Base-by-base conservation (phyloP, 106 monocot species). In the Vanilla planifolia region DNA sequence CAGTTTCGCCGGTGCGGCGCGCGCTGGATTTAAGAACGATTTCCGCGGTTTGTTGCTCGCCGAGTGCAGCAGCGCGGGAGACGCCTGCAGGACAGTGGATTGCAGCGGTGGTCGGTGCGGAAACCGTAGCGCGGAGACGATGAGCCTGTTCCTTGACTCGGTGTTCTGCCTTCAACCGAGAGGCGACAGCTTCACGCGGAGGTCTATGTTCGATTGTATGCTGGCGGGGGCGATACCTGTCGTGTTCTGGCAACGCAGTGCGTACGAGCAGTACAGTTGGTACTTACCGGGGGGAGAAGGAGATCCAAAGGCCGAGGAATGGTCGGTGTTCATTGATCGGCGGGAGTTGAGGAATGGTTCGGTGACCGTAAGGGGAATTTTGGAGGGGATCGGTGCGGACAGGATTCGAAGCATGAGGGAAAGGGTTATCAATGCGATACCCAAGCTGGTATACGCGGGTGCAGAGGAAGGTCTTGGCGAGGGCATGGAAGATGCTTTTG, bases 191-290 rank as follows among this genome's bases (percentile, higher is more conserved):
- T 82, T 63, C 72, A 91, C 95, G 27, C 52, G 95, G 59, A 59
- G 95, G 45, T 96, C 95, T 5, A 69, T 86, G 69, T 96, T 96
- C 65, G 95, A 96, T 41, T 91, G 95, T 78, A 87, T 96, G 77
- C 48, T 96, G 23, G 95, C 95, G 21, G 95, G 95, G 22, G 80
- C 81, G 29, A 81, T 96, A 29, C 95, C 95, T 34, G 95, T 96
- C 36, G 51, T 96, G 33, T 96, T 96, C 71, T 96, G 90, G 91
- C 44, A 65, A 63, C 43, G 80, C 60, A 96, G 80, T 53, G 87
- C 84, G 25, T 73, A 86, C 67, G 55, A 43, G 26, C 91, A 91
- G 81, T 90, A 96, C 71, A 47, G 33, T 33, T 87, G 83, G 91
- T 91, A 66, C 62, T 20, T 96, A n/a, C 83, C 83, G 19, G 33